Evolutionary conservation across 2,329 filamentous ascomycete genomes (phyloP).

Genomic region (Aschersonia sp.): DNA sequence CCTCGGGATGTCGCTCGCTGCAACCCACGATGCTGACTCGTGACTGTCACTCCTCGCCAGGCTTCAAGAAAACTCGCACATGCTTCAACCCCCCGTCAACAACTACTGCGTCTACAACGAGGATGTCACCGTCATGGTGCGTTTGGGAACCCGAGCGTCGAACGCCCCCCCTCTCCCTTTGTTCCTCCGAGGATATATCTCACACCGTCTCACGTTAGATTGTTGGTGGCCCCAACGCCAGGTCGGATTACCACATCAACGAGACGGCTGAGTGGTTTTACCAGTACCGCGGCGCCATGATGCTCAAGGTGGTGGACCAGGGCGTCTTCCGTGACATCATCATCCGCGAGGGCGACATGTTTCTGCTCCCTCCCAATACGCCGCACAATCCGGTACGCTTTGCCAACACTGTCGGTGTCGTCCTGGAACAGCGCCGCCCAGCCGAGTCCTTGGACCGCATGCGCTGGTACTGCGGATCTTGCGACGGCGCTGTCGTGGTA

Average conservation of each 20-base stretch:
- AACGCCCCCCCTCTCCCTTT: neutral
- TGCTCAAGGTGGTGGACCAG: conserved; percentile 77
- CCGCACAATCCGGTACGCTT: conserved; percentile 94
- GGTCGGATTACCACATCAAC: conserved; percentile 98
- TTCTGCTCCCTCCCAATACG: conserved; percentile 83
- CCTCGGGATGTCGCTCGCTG: too few species aligned
- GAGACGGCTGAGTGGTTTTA: conserved; percentile 95
- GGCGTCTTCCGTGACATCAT: conserved; percentile 63
- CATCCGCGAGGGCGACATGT: conserved; percentile 88
- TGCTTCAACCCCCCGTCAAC: conserved; percentile 87
- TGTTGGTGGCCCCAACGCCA: conserved; percentile 88
- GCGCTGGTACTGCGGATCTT: conserved; percentile 78
- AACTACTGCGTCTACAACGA: conserved; percentile 95
- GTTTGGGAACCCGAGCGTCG: neutral
- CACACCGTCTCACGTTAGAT: conserved; percentile 34
- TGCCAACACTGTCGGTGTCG: conserved; percentile 83
- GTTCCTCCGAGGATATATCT: neutral
- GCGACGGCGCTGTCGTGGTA: conserved; percentile 46
- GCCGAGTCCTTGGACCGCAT: conserved; percentile 58
- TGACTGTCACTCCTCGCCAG: conserved; percentile 26
- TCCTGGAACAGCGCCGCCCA: conserved; percentile 75
- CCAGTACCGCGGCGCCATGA: conserved; percentile 86
- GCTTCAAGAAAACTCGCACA: conserved; percentile 82
- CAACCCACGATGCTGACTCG: neutral
- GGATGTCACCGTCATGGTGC: conserved; percentile 67